A percentile compares a stretch with the other conserved stretches of the same genome.
These are phyloP conservation scores for Chalciporus chontae DNA, from an alignment of 768 basidiomycete genomes.

Conservation along the genomic window DNA sequence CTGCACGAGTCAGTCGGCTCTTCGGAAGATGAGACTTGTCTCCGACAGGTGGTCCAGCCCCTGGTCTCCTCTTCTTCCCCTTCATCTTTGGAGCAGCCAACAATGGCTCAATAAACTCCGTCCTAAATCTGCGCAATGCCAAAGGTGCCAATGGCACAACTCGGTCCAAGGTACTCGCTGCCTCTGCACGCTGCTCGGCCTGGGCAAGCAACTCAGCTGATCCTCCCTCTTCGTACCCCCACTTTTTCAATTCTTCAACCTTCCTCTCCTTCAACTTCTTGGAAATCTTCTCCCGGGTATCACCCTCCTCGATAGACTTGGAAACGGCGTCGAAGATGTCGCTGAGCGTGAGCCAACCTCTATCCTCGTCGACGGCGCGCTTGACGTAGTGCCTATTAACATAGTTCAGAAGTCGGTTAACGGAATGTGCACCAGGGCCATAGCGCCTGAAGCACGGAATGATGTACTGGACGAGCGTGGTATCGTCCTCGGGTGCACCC, in stretches of 20 bases:
- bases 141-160: constrained; percentile 61
- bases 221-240: constrained; percentile 61
- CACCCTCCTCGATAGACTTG: constrained; percentile 46
- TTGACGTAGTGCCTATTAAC: constrained; percentile 70
- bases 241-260: constrained; percentile 62
- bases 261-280: constrained; percentile 56
- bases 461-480: constrained; percentile 64
- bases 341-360: constrained; percentile 67
- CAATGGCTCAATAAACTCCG: constrained; percentile 67
- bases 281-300: constrained; percentile 59
- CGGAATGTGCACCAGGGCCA: constrained; percentile 60
- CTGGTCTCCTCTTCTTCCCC: constrained; percentile 44
- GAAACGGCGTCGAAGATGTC: constrained; percentile 63
- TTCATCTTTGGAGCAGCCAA: constrained; percentile 65
- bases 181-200: constrained; percentile 72
- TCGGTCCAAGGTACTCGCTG: constrained; percentile 65
- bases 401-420: constrained; percentile 73
- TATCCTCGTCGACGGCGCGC: constrained; percentile 74
- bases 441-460: constrained; percentile 70
- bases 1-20: constrained; percentile 65
- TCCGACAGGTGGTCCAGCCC: constrained; percentile 39
- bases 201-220: constrained; percentile 44
- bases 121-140: constrained; percentile 68
- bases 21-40: constrained; percentile 46
- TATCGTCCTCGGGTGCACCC: constrained; percentile 63